A percentile compares a stretch with the other conserved stretches of the same genome.
Conservation (phyloP, 2,329 filamentous ascomycete genomes). For the Fusarium hostae region DNA sequence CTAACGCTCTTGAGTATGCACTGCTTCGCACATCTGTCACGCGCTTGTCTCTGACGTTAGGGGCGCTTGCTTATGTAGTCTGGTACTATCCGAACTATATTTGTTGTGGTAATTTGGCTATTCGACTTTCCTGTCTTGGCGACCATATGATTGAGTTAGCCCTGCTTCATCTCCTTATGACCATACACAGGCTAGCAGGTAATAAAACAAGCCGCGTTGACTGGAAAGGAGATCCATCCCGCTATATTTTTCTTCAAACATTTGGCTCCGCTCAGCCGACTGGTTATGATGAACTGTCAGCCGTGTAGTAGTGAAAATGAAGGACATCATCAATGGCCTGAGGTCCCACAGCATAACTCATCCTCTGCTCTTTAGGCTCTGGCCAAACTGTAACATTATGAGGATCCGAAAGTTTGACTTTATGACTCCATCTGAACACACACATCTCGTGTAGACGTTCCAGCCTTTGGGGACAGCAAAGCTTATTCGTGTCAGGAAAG, state of each 20-base stretch:
- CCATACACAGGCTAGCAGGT: neutral
- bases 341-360: slow-evolving; percentile 7
- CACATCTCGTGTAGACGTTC: neutral
- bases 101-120: slow-evolving; percentile 16
- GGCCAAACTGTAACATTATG: neutral
- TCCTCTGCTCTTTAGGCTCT: neutral
- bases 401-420: slow-evolving; percentile 11
- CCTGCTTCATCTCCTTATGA: slow-evolving; percentile 8
- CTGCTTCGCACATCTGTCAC: slow-evolving; percentile 18
- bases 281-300: neutral
- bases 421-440: neutral
- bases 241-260: slow-evolving; percentile 9
- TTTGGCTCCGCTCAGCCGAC: neutral
- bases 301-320: neutral
- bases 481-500: neutral
- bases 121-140: slow-evolving; percentile 3
- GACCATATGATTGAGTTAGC: slow-evolving; percentile 32
- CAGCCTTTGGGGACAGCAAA: neutral
- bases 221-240: neutral
- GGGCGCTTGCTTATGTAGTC: slow-evolving; percentile 22
- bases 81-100: slow-evolving; percentile 24
- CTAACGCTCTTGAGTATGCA: neutral
- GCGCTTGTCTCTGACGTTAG: slow-evolving; percentile 12
- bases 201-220: neutral
- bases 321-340: neutral